These are phyloP conservation scores for Mycena kentingensis DNA, from an alignment of 768 basidiomycete species.

Conservation along the genomic window DNA sequence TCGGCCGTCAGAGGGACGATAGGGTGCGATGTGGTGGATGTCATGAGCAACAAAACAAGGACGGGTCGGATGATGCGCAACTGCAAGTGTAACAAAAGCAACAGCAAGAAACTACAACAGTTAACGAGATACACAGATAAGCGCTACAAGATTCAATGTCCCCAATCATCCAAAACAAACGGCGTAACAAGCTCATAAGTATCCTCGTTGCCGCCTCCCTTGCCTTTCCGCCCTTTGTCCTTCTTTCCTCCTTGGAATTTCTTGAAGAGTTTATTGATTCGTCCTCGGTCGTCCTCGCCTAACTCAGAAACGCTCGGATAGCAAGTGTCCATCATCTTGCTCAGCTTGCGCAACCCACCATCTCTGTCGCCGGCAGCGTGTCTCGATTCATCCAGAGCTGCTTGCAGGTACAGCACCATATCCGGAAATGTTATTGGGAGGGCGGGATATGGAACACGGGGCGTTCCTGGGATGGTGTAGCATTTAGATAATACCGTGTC, in stretches of 20 bases:
- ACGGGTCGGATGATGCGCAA: no score
- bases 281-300: conserved; percentile 42
- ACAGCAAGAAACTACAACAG: neutral
- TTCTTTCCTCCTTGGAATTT: conserved; percentile 51
- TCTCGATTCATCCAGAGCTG: conserved; percentile 69
- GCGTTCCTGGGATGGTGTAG: conserved; percentile 68
- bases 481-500: conserved; percentile 68
- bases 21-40: conserved; percentile 23
- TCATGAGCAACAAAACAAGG: neutral
- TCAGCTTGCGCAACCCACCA: conserved; percentile 64
- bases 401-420: conserved; percentile 74
- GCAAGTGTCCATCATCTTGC: conserved; percentile 66
- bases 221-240: conserved; percentile 39
- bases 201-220: conserved; percentile 67
- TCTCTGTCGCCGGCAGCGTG: conserved; percentile 59
- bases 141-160: conserved; percentile 26
- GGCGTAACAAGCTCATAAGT: conserved; percentile 83
- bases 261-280: conserved; percentile 58
- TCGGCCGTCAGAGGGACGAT: conserved; percentile 51
- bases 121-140: conserved; percentile 5
- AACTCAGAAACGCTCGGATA: conserved; percentile 49
- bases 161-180: conserved; percentile 77
- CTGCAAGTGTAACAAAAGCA: neutral
- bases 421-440: conserved; percentile 77
- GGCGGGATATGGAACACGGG: conserved; percentile 61